A percentile compares a stretch with the other conserved stretches of the same genome.
These are phyloP conservation scores for Cinnamomum micranthum DNA, from an alignment of 164 flowering plant genomes.

Conservation along the genomic window DNA sequence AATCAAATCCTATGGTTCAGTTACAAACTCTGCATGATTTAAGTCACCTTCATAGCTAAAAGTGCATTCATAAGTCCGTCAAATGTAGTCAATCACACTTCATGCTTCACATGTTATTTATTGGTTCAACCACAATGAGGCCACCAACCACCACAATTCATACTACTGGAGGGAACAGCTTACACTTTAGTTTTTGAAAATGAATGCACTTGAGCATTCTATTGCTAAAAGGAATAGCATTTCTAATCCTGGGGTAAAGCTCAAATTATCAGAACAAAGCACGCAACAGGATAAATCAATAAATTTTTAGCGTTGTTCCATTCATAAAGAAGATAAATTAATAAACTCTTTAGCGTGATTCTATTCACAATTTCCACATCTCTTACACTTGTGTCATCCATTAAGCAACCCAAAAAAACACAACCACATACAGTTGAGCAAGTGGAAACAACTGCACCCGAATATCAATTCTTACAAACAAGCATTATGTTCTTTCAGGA, in stretches of 20 bases:
- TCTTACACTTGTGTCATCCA: neutral
- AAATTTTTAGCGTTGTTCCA: neutral
- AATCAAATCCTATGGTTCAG: neutral
- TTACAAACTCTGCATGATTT: neutral
- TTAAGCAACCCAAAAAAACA: neutral
- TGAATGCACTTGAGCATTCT: neutral
- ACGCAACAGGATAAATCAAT: neutral
- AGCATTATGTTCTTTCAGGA: too few species aligned
- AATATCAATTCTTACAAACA: too few species aligned
- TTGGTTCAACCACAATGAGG: neutral
- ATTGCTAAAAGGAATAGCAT: neutral
- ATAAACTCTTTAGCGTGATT: neutral
- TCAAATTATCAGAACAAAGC: neutral
- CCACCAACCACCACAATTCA: neutral
- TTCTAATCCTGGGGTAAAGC: neutral
- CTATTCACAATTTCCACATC: neutral
- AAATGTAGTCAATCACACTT: too few species aligned
- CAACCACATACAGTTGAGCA: neutral
- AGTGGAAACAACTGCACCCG: too few species aligned
- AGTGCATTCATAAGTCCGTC: neutral
- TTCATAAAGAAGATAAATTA: neutral
- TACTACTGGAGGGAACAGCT: neutral
- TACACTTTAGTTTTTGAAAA: neutral
- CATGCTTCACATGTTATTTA: neutral
- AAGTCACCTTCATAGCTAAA: neutral